Conservation (phyloP, 2,329 filamentous ascomycete species). For the Metarhizium rileyi region DNA sequence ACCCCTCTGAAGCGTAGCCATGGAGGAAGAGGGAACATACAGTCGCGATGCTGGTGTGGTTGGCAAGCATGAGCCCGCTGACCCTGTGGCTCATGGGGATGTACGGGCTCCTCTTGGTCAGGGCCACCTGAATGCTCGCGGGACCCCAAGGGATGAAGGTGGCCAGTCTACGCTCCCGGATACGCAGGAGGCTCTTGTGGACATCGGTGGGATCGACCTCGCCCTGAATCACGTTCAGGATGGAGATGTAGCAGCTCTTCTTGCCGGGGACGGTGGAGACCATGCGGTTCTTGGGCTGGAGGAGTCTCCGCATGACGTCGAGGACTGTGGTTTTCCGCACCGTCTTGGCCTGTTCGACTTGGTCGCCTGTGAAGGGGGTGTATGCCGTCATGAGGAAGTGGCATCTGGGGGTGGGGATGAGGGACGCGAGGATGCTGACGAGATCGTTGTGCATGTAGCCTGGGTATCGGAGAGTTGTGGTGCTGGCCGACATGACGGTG, state of each 20-base stretch:
- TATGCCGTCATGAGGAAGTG: constrained; percentile 99
- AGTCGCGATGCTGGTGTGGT: constrained; percentile 94
- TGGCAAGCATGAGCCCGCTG: constrained; percentile 93
- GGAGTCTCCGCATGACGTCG: constrained; percentile 89
- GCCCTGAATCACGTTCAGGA: constrained; percentile 97
- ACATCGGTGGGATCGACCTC: constrained; percentile 97
- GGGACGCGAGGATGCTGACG: constrained; percentile 87
- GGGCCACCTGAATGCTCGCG: constrained; percentile 90
- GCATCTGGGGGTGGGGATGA: constrained; percentile 92
- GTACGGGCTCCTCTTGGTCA: constrained; percentile 95
- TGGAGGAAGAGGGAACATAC: constrained; percentile 31
- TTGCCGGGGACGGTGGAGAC: constrained; percentile 92
- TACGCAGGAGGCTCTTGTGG: constrained; percentile 93
- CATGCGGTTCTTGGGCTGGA: constrained; percentile 99
- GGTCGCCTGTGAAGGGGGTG: constrained; percentile 93
- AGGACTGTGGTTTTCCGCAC: constrained; percentile 96
- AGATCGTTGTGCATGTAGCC: constrained; percentile 99
- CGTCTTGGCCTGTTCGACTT: constrained; percentile 93
- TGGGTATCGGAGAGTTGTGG: constrained; percentile 90
- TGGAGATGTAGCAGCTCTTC: constrained; percentile 98
- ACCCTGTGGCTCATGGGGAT: constrained; percentile 90
- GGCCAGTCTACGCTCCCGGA: constrained; percentile 84
- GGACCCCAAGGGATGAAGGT: constrained; percentile 99
- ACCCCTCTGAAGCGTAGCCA: no score
- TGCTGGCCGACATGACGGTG: constrained; percentile 97